These are phyloP conservation scores for Colletotrichum sp. DNA, from an alignment of 2,329 filamentous ascomycete genomes.

Conservation along the genomic window DNA sequence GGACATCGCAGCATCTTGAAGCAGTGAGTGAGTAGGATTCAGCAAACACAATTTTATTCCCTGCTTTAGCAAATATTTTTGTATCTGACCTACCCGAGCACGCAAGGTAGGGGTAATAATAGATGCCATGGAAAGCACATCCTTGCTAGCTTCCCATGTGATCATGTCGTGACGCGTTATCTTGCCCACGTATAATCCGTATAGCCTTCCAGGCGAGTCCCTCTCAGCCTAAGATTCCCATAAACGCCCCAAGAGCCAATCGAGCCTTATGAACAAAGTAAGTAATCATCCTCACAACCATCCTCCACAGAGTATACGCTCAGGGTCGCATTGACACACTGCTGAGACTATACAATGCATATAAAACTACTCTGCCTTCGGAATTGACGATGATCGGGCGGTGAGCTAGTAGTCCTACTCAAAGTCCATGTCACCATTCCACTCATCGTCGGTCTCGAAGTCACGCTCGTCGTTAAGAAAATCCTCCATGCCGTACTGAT, in stretches of 20 bases:
- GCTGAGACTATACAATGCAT: not conserved
- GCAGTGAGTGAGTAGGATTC: not conserved
- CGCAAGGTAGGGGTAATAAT: not conserved
- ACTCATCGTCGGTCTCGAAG: constrained; percentile 61
- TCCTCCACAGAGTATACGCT: not conserved
- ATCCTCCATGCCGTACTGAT: constrained; percentile 73
- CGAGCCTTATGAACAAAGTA: not conserved
- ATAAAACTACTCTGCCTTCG: not conserved
- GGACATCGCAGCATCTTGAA: not conserved
- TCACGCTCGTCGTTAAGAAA: constrained; percentile 65
- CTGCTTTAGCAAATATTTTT: not conserved
- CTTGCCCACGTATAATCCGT: not conserved
- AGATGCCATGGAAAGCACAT: not conserved
- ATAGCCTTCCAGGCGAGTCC: not conserved
- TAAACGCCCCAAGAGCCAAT: not conserved
- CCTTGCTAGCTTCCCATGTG: not conserved
- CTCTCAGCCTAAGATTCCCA: not conserved
- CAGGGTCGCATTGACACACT: not conserved
- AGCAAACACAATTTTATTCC: not conserved
- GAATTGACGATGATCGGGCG: not conserved
- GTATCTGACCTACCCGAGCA: not conserved
- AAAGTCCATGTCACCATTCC: constrained; percentile 62
- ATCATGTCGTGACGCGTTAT: not conserved
- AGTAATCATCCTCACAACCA: too few relatives aligned
- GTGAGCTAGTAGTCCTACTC: constrained; percentile 37